Evolutionary conservation across 345 rosid species (phyloP).

Genomic region (Populus tremula): DNA sequence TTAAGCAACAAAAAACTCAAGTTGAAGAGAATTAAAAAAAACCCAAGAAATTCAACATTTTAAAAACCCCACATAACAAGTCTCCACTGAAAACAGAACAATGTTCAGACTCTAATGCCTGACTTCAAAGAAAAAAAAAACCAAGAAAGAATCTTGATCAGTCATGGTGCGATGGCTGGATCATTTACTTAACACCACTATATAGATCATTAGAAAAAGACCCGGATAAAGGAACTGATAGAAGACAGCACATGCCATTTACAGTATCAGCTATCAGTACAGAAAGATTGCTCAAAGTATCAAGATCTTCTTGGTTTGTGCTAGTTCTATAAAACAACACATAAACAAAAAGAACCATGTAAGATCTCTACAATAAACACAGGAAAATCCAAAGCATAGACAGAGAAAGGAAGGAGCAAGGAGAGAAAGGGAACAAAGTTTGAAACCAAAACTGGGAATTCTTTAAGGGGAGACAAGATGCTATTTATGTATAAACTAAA

Average conservation of each 20-base stretch:
- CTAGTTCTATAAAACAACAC: slow-evolving; percentile 5
- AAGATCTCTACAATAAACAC: slow-evolving; percentile 6
- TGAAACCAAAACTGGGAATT: slow-evolving; percentile 10
- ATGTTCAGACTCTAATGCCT: neutral
- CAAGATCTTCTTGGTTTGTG: slow-evolving; percentile 12
- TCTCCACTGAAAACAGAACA: neutral
- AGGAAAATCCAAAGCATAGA: neutral
- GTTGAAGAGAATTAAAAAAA: neutral
- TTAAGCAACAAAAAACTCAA: neutral
- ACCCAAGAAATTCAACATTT: neutral
- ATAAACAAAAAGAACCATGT: slow-evolving; percentile 7
- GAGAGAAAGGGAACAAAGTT: neutral
- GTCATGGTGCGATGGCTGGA: neutral
- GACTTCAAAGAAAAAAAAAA: no score
- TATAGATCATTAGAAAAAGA: neutral
- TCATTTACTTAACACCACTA: neutral
- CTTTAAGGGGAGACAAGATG: neutral
- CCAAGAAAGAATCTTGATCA: neutral
- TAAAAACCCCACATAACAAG: neutral
- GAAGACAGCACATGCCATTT: neutral
- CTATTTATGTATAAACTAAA: neutral
- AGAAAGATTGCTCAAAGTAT: slow-evolving; percentile 5
- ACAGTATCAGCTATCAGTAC: neutral
- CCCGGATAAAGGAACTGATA: neutral
- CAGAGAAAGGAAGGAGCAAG: neutral